Evolutionary conservation across 108 stramenopile species (phyloP).

Genomic region (Aurantiochytrium sp.): DNA sequence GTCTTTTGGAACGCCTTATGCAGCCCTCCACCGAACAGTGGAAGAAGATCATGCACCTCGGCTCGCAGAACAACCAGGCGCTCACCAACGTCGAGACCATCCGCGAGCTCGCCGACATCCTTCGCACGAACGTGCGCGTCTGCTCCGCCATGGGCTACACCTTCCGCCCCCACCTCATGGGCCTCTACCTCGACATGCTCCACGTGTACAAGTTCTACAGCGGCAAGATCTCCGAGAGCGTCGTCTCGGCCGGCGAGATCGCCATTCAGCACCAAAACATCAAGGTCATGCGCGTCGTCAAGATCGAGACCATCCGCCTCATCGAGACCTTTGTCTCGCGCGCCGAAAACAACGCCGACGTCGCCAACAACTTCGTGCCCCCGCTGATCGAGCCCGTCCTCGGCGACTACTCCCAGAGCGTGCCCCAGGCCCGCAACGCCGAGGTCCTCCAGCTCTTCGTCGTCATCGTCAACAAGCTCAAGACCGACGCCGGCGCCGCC

Average conservation of each 20-base stretch:
- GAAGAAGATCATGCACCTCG: constrained; percentile 80
- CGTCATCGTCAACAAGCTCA: constrained; percentile 82
- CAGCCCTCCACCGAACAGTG: constrained; percentile 82
- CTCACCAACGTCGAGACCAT: constrained; percentile 80
- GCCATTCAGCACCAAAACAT: constrained; percentile 81
- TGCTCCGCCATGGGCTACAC: constrained; percentile 83
- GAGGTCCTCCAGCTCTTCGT: constrained; percentile 88
- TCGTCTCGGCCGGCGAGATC: constrained; percentile 76
- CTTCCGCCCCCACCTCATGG: constrained; percentile 84
- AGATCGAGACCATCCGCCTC: constrained; percentile 87
- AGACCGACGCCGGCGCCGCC: constrained; percentile 44
- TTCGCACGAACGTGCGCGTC: constrained; percentile 85
- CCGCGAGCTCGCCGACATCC: constrained; percentile 87
- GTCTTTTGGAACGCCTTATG: constrained; percentile 82
- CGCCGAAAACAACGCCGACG: constrained; percentile 59
- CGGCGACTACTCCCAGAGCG: constrained; percentile 74
- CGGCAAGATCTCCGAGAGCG: constrained; percentile 81
- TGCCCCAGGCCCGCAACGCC: constrained; percentile 64
- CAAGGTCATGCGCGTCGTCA: constrained; percentile 89
- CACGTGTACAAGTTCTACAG: constrained; percentile 96
- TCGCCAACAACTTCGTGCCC: constrained; percentile 87
- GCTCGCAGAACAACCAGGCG: constrained; percentile 66
- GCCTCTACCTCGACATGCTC: constrained; percentile 91
- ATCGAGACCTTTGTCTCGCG: constrained; percentile 85
- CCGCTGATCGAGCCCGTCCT: constrained; percentile 92